Percentiles rank a stretch among this genome's conserved stretches.
These are phyloP conservation scores for Coemansia sp. DNA, from an alignment of 192 early-diverging fungal genomes.

Conservation along the genomic window DNA sequence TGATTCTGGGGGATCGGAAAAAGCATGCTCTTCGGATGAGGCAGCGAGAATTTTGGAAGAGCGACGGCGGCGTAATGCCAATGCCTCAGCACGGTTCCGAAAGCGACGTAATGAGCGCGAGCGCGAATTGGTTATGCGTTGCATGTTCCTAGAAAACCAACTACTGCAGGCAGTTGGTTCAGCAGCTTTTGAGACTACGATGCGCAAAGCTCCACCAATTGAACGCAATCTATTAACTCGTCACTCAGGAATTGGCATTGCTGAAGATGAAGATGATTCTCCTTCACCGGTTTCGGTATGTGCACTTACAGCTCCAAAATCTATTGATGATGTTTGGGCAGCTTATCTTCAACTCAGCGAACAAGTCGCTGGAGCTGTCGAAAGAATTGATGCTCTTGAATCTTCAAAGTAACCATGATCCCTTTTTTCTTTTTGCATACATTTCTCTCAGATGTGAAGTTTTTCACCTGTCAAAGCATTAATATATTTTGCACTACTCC, in stretches of 20 bases:
- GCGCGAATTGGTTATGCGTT: conserved; percentile 58
- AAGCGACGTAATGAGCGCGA: conserved; percentile 66
- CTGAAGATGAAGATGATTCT: conserved; percentile 12
- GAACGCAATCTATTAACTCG: conserved; percentile 11
- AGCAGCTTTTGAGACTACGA: conserved; percentile 26
- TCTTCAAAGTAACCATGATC: background rate
- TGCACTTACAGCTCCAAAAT: conserved; percentile 34
- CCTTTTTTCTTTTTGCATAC: conserved; percentile 1
- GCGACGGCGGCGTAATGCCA: conserved; percentile 63
- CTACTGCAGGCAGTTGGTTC: conserved; percentile 26
- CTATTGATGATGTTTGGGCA: conserved; percentile 42
- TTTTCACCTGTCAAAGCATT: background rate
- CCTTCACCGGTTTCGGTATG: conserved; percentile 23
- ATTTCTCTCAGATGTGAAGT: background rate
- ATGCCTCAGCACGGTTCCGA: conserved; percentile 63
- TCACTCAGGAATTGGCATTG: background rate
- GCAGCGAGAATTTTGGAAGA: conserved; percentile 59
- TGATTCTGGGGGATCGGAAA: conserved; percentile 8
- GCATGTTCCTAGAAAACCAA: conserved; percentile 54
- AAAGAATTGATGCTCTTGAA: conserved; percentile 33
- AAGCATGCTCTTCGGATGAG: conserved; percentile 19
- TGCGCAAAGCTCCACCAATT: conserved; percentile 33
- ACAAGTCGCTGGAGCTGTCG: conserved; percentile 30
- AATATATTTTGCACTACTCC: background rate
- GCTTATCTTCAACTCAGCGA: conserved; percentile 40